These are phyloP conservation scores for Ophiognomonia clavigignenti-juglandacearum DNA, from an alignment of 2,329 filamentous ascomycete genomes.

Conservation along the genomic window DNA sequence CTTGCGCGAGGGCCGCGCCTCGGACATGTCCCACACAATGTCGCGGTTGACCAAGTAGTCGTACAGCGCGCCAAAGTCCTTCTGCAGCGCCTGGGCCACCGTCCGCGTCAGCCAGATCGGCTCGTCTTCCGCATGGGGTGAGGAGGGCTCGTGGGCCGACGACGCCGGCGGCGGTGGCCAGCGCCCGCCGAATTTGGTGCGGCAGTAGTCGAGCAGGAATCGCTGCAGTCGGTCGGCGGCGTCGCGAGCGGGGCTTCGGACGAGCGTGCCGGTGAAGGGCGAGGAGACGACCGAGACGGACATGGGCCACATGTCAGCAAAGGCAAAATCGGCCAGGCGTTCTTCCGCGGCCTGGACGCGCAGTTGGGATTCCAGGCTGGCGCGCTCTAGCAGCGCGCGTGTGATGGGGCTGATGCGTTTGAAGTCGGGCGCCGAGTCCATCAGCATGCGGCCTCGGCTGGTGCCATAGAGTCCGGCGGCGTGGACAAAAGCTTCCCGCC, in stretches of 20 bases:
- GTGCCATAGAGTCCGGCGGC: conserved; percentile 58
- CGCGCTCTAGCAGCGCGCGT: conserved; percentile 56
- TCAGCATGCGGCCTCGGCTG: conserved; percentile 6
- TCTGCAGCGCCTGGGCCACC: conserved; percentile 52
- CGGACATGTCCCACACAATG: conserved; percentile 59
- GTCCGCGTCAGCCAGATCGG: conserved; percentile 58
- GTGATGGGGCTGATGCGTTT: conserved; percentile 56
- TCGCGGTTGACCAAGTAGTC: conserved; percentile 67
- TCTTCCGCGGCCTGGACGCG: conserved; percentile 59
- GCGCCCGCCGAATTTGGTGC: conserved; percentile 43
- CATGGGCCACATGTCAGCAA: conserved; percentile 54
- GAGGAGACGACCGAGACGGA: conserved; percentile 24
- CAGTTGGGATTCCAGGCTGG: conserved; percentile 57
- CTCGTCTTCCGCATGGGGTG: too few relatives aligned
- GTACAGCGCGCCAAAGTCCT: conserved; percentile 64
- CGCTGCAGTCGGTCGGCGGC: conserved; percentile 56
- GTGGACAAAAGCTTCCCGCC: conserved; percentile 63
- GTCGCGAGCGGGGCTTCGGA: conserved; percentile 38
- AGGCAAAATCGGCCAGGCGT: conserved; percentile 55
- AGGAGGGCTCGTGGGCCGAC: conserved; percentile 9
- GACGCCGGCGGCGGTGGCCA: conserved; percentile 51
- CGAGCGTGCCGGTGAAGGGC: conserved; percentile 24
- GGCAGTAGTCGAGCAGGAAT: conserved; percentile 57
- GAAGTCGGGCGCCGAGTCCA: conserved; percentile 53
- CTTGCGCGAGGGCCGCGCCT: conserved; percentile 56